These are phyloP conservation scores for Sarocladiaceae sp. DNA, from an alignment of 2,329 filamentous ascomycete species.

Conservation along the genomic window DNA sequence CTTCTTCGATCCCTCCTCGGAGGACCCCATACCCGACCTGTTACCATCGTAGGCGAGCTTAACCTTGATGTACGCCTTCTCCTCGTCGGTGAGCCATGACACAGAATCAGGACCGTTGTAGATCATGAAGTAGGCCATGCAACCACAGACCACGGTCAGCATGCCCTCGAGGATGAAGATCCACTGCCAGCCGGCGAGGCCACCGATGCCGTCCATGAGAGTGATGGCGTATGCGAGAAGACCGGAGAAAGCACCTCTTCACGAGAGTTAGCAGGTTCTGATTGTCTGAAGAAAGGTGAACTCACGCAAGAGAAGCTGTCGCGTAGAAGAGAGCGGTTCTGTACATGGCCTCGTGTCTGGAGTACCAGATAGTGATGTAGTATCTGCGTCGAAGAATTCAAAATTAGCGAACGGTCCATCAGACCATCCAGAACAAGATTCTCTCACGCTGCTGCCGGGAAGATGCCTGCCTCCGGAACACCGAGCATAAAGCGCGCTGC, in stretches of 20 bases:
- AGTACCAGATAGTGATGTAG: background rate
- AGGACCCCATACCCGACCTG: slow-evolving; percentile 8
- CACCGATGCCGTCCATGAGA: slow-evolving; percentile 61
- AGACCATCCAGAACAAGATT: no score
- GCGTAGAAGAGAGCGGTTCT: slow-evolving; percentile 3
- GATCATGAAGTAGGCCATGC: slow-evolving; percentile 57
- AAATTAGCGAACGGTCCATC: no score
- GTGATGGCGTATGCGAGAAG: slow-evolving; percentile 69
- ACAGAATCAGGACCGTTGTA: slow-evolving; percentile 23
- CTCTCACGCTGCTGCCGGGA: slow-evolving; percentile 41
- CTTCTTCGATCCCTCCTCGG: slow-evolving; percentile 9
- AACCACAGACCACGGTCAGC: slow-evolving; percentile 58
- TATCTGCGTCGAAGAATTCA: no score
- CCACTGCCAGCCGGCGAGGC: slow-evolving; percentile 66
- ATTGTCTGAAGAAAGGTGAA: background rate
- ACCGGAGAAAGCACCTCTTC: slow-evolving; percentile 51
- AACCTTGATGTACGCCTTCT: slow-evolving; percentile 2
- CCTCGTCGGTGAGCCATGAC: slow-evolving; percentile 5
- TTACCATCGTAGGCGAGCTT: slow-evolving; percentile 15
- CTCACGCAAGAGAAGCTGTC: slow-evolving; percentile 6
- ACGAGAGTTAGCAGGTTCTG: background rate
- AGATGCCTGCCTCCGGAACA: slow-evolving; percentile 39
- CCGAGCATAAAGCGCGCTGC: background rate
- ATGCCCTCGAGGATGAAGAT: slow-evolving; percentile 67
- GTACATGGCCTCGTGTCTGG: background rate